Percentiles rank a stretch among this genome's conserved stretches.
phyloP scores from a whole-genome alignment of 2,329 filamentous ascomycete genomes.

The Orbilia quercus region DNA sequence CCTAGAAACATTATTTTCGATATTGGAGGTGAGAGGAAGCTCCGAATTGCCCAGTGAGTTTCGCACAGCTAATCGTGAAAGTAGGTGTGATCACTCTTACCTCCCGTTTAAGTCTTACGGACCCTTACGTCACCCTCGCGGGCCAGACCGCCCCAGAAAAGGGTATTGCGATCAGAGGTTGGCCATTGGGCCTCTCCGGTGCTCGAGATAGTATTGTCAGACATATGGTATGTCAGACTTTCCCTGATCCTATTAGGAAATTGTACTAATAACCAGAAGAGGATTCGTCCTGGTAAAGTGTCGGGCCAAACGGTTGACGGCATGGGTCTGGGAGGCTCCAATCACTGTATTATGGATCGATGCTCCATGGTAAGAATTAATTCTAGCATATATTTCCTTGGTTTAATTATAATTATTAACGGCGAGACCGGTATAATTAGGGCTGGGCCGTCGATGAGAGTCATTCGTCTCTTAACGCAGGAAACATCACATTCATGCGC shows the following conservation, averaged over 20 bases:
- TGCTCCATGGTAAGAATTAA: slow-evolving; percentile 59
- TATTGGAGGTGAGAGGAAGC: slow-evolving; percentile 16
- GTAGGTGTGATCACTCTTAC: slow-evolving; percentile 24
- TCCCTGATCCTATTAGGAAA: no score
- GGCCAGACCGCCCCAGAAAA: slow-evolving; percentile 30
- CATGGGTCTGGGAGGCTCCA: slow-evolving; percentile 62
- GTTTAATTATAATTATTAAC: neutral
- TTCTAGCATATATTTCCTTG: slow-evolving; percentile 11
- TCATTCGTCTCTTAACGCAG: slow-evolving; percentile 62
- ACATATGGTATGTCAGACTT: slow-evolving; percentile 28
- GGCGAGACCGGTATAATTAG: slow-evolving; percentile 1
- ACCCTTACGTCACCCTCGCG: slow-evolving; percentile 14
- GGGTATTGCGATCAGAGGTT: slow-evolving; percentile 61
- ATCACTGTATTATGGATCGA: slow-evolving; percentile 62
- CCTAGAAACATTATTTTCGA: slow-evolving; percentile 32
- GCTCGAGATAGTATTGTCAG: slow-evolving; percentile 60
- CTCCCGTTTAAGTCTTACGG: slow-evolving; percentile 25
- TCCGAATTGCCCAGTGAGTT: no score
- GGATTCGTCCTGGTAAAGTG: slow-evolving; percentile 61
- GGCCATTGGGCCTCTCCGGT: slow-evolving; percentile 61
- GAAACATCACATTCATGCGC: slow-evolving; percentile 63
- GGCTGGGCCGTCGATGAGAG: slow-evolving; percentile 63
- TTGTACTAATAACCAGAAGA: slow-evolving; percentile 24
- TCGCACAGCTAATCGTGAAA: no score
- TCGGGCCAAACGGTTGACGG: slow-evolving; percentile 62